phyloP scores from a whole-genome alignment of 352 stramenopile species.

The Albugo laibachii region DNA sequence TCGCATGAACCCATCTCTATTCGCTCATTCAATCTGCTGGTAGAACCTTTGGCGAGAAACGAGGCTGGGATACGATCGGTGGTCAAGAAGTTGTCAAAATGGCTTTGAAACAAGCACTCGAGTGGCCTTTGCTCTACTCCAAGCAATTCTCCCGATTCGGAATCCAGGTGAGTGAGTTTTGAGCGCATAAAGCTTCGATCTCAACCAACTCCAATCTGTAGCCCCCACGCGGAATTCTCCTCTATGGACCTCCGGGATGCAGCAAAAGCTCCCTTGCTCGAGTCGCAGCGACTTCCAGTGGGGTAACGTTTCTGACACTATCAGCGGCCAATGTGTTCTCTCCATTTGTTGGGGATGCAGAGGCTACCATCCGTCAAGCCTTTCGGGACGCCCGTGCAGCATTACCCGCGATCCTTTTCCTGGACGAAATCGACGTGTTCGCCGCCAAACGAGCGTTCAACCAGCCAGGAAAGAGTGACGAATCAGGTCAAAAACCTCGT shows the following conservation, averaged over 20 bases:
- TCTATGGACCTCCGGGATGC: slow-evolving; percentile 81
- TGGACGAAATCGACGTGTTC: slow-evolving; percentile 79
- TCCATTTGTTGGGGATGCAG: slow-evolving; percentile 75
- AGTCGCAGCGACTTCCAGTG: slow-evolving; percentile 48
- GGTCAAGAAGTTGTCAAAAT: slow-evolving; percentile 50
- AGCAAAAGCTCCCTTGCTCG: slow-evolving; percentile 82
- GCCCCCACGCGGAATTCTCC: slow-evolving; percentile 56
- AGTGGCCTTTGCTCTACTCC: slow-evolving; percentile 73
- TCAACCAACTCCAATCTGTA: slow-evolving; percentile 1
- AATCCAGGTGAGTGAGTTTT: slow-evolving; percentile 15
- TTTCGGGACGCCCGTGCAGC: slow-evolving; percentile 59
- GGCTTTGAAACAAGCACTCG: slow-evolving; percentile 62
- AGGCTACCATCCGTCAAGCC: slow-evolving; percentile 58
- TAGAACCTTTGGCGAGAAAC: slow-evolving; percentile 17
- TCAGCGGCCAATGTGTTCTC: slow-evolving; percentile 78
- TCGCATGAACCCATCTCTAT: background rate
- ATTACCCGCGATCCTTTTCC: slow-evolving; percentile 82
- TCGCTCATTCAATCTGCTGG: background rate
- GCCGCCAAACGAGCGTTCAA: slow-evolving; percentile 65
- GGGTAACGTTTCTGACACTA: slow-evolving; percentile 72
- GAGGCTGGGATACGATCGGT: slow-evolving; percentile 57
- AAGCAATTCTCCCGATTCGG: slow-evolving; percentile 50
- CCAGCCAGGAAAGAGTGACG: slow-evolving; percentile 9
- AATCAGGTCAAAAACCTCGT: background rate
- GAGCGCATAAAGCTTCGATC: background rate